phyloP scores from a whole-genome alignment of 805 yeast species.

The Yamadazyma sp. region DNA sequence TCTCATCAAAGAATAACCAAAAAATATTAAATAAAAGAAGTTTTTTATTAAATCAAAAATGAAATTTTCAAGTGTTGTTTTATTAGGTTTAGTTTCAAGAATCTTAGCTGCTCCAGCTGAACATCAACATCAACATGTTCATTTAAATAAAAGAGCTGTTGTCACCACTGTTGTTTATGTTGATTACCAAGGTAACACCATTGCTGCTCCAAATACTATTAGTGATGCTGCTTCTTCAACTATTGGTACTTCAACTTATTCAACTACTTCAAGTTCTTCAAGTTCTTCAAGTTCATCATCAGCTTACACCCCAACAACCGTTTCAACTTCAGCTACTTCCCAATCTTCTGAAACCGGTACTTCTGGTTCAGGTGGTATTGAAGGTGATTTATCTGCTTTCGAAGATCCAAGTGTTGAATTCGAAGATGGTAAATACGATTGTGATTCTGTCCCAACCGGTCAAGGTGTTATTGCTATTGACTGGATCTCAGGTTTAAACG shows the following conservation, averaged over 20 bases:
- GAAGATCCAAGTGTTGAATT: conserved; percentile 58
- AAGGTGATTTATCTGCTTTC: conserved; percentile 61
- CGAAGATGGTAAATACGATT: conserved; percentile 66
- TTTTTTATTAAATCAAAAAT: too few species aligned
- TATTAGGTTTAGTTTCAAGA: conserved; percentile 8
- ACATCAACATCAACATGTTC: conserved; percentile 29
- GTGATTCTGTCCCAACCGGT: conserved; percentile 73
- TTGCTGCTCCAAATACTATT: conserved; percentile 22
- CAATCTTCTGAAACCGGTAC: conserved; percentile 7
- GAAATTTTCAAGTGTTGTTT: conserved; percentile 19
- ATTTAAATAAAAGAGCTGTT: conserved; percentile 36
- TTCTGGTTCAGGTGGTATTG: conserved; percentile 25
- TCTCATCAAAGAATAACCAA: too few species aligned
- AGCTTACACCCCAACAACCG: conserved; percentile 5
- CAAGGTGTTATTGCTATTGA: conserved; percentile 78
- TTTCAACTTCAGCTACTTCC: conserved; percentile 6
- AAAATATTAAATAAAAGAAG: too few species aligned
- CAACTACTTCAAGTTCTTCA: conserved; percentile 9
- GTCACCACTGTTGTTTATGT: conserved; percentile 36
- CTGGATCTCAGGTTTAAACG: conserved; percentile 48
- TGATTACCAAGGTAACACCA: conserved; percentile 33
- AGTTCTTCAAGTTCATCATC: conserved; percentile 8
- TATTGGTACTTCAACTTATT: conserved; percentile 6
- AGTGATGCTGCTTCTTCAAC: conserved; percentile 13
- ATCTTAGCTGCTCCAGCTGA: conserved; percentile 33